Conservation (phyloP, 2,329 filamentous ascomycete genomes). For the Paraphoma sp. region DNA sequence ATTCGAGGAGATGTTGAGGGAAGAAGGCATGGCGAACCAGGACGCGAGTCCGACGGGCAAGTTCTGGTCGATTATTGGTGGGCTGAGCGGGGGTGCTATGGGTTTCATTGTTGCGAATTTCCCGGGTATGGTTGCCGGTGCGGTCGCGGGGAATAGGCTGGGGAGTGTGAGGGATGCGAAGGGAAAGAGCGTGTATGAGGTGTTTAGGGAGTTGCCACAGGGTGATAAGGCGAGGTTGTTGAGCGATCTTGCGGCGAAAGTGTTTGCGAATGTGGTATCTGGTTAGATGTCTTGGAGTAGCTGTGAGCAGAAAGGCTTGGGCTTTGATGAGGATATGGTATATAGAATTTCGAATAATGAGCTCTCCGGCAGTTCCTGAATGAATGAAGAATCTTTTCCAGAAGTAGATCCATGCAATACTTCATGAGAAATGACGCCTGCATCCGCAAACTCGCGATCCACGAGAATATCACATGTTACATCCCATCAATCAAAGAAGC, state of each 20-base stretch:
- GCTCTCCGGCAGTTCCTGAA: too few species aligned
- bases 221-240: constrained; percentile 81
- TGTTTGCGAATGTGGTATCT: constrained; percentile 78
- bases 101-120: constrained; percentile 96
- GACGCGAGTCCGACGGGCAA: constrained; percentile 68
- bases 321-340: too few species aligned
- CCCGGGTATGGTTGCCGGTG: constrained; percentile 85
- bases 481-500: too few species aligned
- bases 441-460: too few species aligned
- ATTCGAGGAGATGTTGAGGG: constrained; percentile 62
- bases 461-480: too few species aligned
- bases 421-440: too few species aligned
- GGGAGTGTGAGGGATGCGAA: constrained; percentile 87
- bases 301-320: too few species aligned
- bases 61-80: constrained; percentile 89
- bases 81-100: constrained; percentile 84
- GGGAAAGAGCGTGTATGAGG: constrained; percentile 93
- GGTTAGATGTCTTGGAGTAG: neutral
- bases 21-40: constrained; percentile 72
- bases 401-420: too few species aligned
- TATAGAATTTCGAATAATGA: too few species aligned
- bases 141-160: constrained; percentile 90
- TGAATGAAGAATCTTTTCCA: too few species aligned
- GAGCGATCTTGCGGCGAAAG: constrained; percentile 82
- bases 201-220: constrained; percentile 88